Evolutionary conservation across 768 basidiomycete genomes (phyloP).

Genomic region (Candolleomyces aberdarensis): DNA sequence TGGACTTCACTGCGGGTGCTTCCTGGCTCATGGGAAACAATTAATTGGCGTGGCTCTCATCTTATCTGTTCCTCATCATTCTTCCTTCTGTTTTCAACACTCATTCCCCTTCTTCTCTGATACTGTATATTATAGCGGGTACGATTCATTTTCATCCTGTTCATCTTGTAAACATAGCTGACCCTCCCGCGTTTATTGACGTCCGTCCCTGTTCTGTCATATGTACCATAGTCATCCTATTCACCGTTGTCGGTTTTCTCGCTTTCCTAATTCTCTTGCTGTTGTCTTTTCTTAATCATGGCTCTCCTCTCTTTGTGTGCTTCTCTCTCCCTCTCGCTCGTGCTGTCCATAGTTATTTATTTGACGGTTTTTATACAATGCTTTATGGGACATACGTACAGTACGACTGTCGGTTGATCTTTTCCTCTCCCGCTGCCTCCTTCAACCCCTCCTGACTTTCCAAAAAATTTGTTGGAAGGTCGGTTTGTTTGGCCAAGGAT

Average conservation of each 20-base stretch:
- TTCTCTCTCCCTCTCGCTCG: too few species aligned
- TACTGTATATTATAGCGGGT: slow-evolving; percentile 24
- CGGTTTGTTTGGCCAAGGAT: too few species aligned
- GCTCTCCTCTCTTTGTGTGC: not conserved
- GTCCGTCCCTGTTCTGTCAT: slow-evolving; percentile 9
- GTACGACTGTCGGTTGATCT: too few species aligned
- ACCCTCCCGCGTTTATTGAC: slow-evolving; percentile 11
- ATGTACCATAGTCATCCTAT: slow-evolving; percentile 3
- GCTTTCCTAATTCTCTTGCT: not conserved
- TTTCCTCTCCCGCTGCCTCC: too few species aligned
- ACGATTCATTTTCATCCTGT: slow-evolving; percentile 15
- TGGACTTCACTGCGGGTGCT: not conserved
- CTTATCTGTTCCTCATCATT: slow-evolving; percentile 1
- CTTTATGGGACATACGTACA: too few species aligned
- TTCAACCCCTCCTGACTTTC: too few species aligned
- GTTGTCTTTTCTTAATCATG: not conserved
- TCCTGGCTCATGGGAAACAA: not conserved
- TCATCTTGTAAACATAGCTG: slow-evolving; percentile 25
- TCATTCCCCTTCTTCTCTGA: slow-evolving; percentile 5
- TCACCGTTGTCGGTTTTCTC: not conserved
- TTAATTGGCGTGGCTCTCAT: slow-evolving; percentile 1
- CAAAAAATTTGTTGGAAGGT: too few species aligned
- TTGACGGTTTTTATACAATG: too few species aligned
- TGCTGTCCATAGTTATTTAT: too few species aligned
- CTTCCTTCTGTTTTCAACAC: slow-evolving; percentile 6